Evolutionary conservation across 2,329 filamentous ascomycete genomes (phyloP).

Genomic region (Hyphodiscus sp.): DNA sequence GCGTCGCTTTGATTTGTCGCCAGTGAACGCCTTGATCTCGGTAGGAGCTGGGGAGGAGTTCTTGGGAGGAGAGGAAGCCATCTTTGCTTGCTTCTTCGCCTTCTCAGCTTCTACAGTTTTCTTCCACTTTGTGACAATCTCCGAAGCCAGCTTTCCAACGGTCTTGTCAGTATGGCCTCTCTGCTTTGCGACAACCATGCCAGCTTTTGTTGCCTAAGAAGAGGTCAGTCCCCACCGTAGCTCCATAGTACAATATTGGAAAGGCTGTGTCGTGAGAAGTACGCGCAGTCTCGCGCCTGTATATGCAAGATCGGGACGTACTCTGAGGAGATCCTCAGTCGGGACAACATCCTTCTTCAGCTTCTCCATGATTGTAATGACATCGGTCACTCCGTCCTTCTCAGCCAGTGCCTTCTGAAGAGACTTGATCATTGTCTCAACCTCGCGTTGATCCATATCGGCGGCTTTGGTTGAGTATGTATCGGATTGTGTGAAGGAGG

Average conservation of each 20-base stretch:
- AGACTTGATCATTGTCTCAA: slow-evolving; percentile 37
- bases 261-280: too few relatives aligned
- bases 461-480: slow-evolving; percentile 1
- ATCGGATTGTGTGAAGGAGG: slow-evolving; percentile 1
- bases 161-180: slow-evolving; percentile 73
- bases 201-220: slow-evolving; percentile 72
- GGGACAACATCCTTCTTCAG: slow-evolving; percentile 75
- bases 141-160: slow-evolving; percentile 68
- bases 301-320: slow-evolving; percentile 35
- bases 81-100: slow-evolving; percentile 38
- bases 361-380: slow-evolving; percentile 68
- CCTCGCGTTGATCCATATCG: slow-evolving; percentile 27
- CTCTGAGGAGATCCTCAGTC: slow-evolving; percentile 83
- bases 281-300: not conserved
- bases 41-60: slow-evolving; percentile 31
- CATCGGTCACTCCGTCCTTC: slow-evolving; percentile 65
- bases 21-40: slow-evolving; percentile 45
- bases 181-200: slow-evolving; percentile 79
- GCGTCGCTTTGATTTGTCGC: slow-evolving; percentile 71
- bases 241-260: not conserved
- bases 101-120: slow-evolving; percentile 65
- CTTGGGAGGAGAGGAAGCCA: slow-evolving; percentile 20
- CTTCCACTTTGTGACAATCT: slow-evolving; percentile 86
- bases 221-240: slow-evolving; percentile 7
- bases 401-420: slow-evolving; percentile 71